Percentiles rank a stretch among this genome's conserved stretches.
phyloP scores from a whole-genome alignment of 202 grass and related monocot species.

The Hordeum pubiflorum region DNA sequence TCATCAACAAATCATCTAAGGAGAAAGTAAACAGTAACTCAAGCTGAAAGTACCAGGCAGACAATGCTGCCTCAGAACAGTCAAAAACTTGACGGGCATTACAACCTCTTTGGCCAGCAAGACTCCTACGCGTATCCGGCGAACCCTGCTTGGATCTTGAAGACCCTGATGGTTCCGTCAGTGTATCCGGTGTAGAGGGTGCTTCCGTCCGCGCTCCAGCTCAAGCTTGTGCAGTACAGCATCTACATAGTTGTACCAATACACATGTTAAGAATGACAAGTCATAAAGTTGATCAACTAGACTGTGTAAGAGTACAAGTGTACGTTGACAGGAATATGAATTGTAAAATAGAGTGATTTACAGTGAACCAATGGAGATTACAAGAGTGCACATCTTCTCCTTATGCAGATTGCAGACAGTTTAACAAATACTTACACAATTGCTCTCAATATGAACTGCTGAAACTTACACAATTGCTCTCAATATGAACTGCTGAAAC shows the following conservation, averaged over 20 bases:
- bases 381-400: background rate
- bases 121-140: background rate
- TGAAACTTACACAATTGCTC: background rate
- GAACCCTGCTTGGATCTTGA: slow-evolving; percentile 44
- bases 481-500: background rate
- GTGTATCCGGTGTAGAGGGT: slow-evolving; percentile 80
- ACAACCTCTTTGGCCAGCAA: slow-evolving; percentile 8
- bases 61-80: slow-evolving; percentile 17
- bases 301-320: no score
- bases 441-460: background rate
- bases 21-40: slow-evolving; percentile 20
- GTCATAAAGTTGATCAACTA: background rate
- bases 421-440: background rate
- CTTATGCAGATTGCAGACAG: background rate
- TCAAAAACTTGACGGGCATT: slow-evolving; percentile 33
- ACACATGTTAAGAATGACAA: background rate
- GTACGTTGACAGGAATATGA: background rate
- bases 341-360: background rate
- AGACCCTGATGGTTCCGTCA: slow-evolving; percentile 79
- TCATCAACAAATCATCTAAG: slow-evolving; percentile 29
- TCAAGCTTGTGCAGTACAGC: slow-evolving; percentile 83
- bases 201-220: slow-evolving; percentile 83
- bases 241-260: slow-evolving; percentile 5
- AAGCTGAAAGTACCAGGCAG: slow-evolving; percentile 22
- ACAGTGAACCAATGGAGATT: background rate